These are phyloP conservation scores for Fusarium sp. DNA, from an alignment of 2,329 filamentous ascomycete genomes.

Conservation along the genomic window DNA sequence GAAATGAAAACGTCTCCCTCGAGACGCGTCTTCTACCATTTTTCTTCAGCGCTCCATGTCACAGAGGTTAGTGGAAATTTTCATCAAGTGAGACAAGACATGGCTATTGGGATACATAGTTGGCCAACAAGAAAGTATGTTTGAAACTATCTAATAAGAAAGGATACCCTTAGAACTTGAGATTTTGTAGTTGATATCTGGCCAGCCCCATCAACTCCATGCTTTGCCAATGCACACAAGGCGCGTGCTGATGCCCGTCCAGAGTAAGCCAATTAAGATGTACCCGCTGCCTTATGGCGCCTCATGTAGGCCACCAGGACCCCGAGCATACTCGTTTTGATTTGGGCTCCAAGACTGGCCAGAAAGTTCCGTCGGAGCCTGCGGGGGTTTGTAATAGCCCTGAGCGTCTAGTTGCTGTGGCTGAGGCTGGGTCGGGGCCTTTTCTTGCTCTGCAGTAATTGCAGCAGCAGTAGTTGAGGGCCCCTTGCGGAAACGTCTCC, in stretches of 20 bases:
- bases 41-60: not conserved
- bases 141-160: not conserved
- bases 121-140: not conserved
- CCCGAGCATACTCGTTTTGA: constrained; percentile 3
- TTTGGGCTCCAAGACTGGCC: constrained; percentile 20
- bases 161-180: not conserved
- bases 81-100: not conserved
- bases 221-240: not conserved
- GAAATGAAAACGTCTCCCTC: not conserved
- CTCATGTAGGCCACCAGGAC: constrained; percentile 26
- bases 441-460: not conserved
- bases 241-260: not conserved
- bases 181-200: not conserved
- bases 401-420: not conserved
- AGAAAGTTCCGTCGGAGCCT: constrained; percentile 19
- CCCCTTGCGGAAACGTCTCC: constrained; percentile 29
- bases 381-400: constrained; percentile 24
- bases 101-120: not conserved
- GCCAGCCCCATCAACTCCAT: not conserved
- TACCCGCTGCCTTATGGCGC: constrained; percentile 6
- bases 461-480: constrained; percentile 5
- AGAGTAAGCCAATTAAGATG: too few species aligned
- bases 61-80: not conserved
- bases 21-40: not conserved
- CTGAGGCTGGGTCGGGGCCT: constrained; percentile 17